phyloP scores from a whole-genome alignment of 2,329 filamentous ascomycete genomes.

The Rachicladosporium sp. region DNA sequence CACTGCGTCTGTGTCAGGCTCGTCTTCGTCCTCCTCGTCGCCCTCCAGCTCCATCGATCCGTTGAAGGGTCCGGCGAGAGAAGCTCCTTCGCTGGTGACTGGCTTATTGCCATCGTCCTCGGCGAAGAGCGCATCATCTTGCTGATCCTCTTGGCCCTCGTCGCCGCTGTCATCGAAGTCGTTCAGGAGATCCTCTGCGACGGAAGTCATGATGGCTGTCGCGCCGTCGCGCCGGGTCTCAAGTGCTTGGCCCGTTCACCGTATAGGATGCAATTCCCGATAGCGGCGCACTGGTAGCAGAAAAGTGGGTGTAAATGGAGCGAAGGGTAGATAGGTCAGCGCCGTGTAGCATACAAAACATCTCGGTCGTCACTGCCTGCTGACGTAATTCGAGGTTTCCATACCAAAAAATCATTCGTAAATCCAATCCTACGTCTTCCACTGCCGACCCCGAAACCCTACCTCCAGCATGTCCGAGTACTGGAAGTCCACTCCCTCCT shows the following conservation, averaged over 20 bases:
- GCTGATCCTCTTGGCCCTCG: slow-evolving; percentile 50
- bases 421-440: too few relatives aligned
- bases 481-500: slow-evolving; percentile 95
- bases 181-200: slow-evolving; percentile 84
- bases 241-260: background rate
- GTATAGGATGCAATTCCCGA: too few relatives aligned
- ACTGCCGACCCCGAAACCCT: too few relatives aligned
- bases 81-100: background rate
- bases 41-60: slow-evolving; percentile 23
- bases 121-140: slow-evolving; percentile 24
- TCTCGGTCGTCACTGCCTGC: too few relatives aligned
- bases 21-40: slow-evolving; percentile 47
- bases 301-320: too few relatives aligned
- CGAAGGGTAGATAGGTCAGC: too few relatives aligned
- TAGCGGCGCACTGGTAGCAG: too few relatives aligned
- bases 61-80: background rate
- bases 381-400: too few relatives aligned
- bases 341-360: too few relatives aligned
- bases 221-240: background rate
- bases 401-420: too few relatives aligned
- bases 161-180: slow-evolving; percentile 81
- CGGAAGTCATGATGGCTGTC: slow-evolving; percentile 59
- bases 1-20: slow-evolving; percentile 41
- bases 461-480: slow-evolving; percentile 69
- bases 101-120: slow-evolving; percentile 26